These are phyloP conservation scores for Pseudoscleropodium purum DNA, from an alignment of 225 moss, liverwort and hornwort genomes.

Conservation along the genomic window DNA sequence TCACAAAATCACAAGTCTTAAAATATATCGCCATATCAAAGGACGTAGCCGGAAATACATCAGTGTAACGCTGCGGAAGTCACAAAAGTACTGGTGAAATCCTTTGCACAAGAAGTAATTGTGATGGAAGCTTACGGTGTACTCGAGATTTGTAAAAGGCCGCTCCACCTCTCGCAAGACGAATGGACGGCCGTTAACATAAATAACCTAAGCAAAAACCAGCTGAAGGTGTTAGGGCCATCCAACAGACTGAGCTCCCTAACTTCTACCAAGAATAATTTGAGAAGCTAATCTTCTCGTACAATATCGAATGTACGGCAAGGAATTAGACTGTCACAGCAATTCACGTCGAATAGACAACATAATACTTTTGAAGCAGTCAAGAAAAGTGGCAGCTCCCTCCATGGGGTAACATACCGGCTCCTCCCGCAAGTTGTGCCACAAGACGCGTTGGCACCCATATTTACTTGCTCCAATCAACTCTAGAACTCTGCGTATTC, in stretches of 20 bases:
- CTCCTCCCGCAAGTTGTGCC: conserved; percentile 99
- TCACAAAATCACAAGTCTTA: not conserved
- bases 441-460: conserved; percentile 77
- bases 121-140: conserved; percentile 60
- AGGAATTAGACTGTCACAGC: not conserved
- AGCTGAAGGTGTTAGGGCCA: not conserved
- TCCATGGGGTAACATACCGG: conserved; percentile 42
- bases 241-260: not conserved
- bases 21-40: conserved; percentile 1
- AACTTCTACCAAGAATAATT: not conserved
- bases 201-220: conserved; percentile 65
- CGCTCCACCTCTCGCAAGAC: conserved; percentile 98
- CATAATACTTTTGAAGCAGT: not conserved
- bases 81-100: not conserved
- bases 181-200: conserved; percentile 97
- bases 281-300: not conserved
- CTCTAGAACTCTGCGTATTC: conserved; percentile 90
- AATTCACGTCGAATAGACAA: not conserved
- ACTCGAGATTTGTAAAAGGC: conserved; percentile 95
- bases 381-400: not conserved
- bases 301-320: not conserved
- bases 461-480: conserved; percentile 73
- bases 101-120: not conserved
- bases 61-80: not conserved
- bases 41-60: not conserved